These are phyloP conservation scores for Cymodocea nodosa DNA, from an alignment of 116 monocot genomes.

Conservation along the genomic window DNA sequence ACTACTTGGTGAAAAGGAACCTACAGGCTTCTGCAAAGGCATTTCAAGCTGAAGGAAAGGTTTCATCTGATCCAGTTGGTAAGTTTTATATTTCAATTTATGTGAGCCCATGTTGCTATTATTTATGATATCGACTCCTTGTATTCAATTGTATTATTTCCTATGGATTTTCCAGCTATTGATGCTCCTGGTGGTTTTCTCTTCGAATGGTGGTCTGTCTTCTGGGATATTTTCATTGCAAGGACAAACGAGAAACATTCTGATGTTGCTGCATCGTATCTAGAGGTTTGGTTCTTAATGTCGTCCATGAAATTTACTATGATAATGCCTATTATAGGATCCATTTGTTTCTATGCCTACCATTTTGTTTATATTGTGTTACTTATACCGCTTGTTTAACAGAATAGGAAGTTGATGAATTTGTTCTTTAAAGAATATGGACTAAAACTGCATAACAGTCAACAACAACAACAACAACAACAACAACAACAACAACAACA, in stretches of 20 bases:
- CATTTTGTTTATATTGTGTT: too few species aligned
- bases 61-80: conserved; percentile 93
- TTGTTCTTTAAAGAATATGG: too few species aligned
- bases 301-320: background rate
- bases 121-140: background rate
- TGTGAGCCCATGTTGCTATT: background rate
- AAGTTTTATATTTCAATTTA: background rate
- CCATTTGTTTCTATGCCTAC: too few species aligned
- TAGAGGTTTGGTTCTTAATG: conserved; percentile 34
- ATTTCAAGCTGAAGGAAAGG: conserved; percentile 88
- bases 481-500: conserved; percentile 32
- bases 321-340: background rate
- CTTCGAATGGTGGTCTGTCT: conserved; percentile 99
- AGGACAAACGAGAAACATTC: conserved; percentile 97
- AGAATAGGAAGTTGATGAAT: too few species aligned
- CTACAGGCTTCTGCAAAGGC: conserved; percentile 85
- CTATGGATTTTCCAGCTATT: conserved; percentile 22
- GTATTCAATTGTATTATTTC: background rate
- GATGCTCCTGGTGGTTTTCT: conserved; percentile 96
- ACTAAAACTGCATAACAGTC: conserved; percentile 1
- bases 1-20: conserved; percentile 89
- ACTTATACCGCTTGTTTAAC: too few species aligned
- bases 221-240: conserved; percentile 98
- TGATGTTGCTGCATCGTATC: conserved; percentile 83
- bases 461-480: conserved; percentile 33